These are phyloP conservation scores for Primulina tabacum DNA, from an alignment of 257 asterid species.

Conservation along the genomic window DNA sequence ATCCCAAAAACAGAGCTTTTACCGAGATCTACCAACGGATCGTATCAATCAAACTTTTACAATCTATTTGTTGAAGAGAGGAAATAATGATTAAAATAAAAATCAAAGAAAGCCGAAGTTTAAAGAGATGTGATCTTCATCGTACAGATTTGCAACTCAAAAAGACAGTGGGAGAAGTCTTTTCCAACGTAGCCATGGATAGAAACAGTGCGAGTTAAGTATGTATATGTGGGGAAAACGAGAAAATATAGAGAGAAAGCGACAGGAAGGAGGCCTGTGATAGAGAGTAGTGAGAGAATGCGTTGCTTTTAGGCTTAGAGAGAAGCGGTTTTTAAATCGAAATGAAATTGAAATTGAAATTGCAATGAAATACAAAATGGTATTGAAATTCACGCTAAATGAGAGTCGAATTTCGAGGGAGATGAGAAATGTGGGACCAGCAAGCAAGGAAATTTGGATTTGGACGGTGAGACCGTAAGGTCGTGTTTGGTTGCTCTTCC, in stretches of 20 bases:
- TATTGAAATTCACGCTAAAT: conserved; percentile 55
- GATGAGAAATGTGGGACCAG: conserved; percentile 20
- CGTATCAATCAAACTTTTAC: conserved; percentile 19
- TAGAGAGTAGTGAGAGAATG: conserved; percentile 30
- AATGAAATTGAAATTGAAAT: conserved; percentile 25
- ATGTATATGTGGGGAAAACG: conserved; percentile 19
- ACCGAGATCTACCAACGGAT: conserved; percentile 35
- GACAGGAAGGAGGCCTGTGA: conserved; percentile 31
- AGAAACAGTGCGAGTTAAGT: conserved; percentile 15
- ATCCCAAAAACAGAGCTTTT: conserved; percentile 24
- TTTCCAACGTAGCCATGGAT: conserved; percentile 8
- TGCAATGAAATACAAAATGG: conserved; percentile 26
- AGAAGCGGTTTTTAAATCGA: conserved; percentile 34
- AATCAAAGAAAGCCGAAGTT: conserved; percentile 17
- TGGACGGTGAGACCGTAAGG: conserved; percentile 18
- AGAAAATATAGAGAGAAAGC: conserved; percentile 36
- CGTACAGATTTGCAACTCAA: not conserved
- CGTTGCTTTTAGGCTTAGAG: conserved; percentile 9
- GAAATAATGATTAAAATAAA: not conserved
- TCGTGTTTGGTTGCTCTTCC: conserved; percentile 4
- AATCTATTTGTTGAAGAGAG: conserved; percentile 28
- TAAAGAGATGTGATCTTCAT: conserved; percentile 19
- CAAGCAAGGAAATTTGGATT: conserved; percentile 5
- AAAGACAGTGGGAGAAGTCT: not conserved
- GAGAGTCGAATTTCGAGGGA: conserved; percentile 25